Evolutionary conservation across 805 yeast genomes (phyloP).

Genomic region (Teunomyces kruisii): DNA sequence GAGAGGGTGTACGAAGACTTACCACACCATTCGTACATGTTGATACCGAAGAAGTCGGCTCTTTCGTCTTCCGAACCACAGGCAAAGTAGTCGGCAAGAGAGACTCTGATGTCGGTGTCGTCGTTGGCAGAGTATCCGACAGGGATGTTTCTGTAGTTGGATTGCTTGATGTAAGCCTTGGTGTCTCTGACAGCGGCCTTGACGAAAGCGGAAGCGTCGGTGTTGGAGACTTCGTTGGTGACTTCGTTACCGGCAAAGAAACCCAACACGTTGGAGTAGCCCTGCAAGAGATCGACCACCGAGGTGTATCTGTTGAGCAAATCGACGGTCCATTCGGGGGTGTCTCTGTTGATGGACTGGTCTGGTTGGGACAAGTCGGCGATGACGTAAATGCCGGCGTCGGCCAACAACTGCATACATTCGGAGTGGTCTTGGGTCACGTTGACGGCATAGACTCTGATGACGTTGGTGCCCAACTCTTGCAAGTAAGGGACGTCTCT

Average conservation of each 20-base stretch:
- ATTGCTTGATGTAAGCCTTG: constrained; percentile 59
- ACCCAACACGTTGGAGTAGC: constrained; percentile 72
- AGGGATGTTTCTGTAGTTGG: constrained; percentile 68
- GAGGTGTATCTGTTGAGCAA: constrained; percentile 65
- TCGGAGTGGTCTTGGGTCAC: constrained; percentile 60
- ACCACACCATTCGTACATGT: constrained; percentile 92
- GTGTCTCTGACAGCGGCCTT: constrained; percentile 82
- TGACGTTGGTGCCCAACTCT: constrained; percentile 62
- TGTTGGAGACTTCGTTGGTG: constrained; percentile 61
- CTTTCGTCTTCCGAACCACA: constrained; percentile 65
- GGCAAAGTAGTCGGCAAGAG: constrained; percentile 70
- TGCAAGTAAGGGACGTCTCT: constrained; percentile 74
- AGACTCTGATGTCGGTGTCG: constrained; percentile 63
- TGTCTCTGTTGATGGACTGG: constrained; percentile 57
- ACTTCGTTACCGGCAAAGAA: constrained; percentile 89
- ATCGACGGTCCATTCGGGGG: constrained; percentile 64
- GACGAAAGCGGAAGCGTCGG: constrained; percentile 77
- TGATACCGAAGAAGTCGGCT: constrained; percentile 85
- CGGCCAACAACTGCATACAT: constrained; percentile 65
- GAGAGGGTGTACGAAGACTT: constrained; percentile 53
- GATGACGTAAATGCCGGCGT: constrained; percentile 88
- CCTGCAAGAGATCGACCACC: constrained; percentile 67
- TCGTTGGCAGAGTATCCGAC: constrained; percentile 84
- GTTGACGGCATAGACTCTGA: constrained; percentile 76
- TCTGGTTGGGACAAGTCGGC: constrained; percentile 82